Evolutionary conservation across 257 asterid genomes (phyloP).

Genomic region (Solanum paucissectum): DNA sequence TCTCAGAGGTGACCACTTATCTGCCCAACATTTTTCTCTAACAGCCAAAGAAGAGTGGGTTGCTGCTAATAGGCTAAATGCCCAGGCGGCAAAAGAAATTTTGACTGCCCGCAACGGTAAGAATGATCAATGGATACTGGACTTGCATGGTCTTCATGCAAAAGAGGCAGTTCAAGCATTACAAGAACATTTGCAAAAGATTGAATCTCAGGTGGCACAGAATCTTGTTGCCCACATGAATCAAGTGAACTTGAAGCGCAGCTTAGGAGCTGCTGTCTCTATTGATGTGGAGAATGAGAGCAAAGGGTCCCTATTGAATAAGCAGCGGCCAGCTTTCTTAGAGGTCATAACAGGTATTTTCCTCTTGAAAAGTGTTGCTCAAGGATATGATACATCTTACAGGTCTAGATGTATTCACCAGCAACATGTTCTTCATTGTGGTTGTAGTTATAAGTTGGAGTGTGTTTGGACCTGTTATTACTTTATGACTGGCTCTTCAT

Average conservation of each 20-base stretch:
- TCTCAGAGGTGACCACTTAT: constrained; percentile 61
- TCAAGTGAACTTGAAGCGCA: constrained; percentile 16
- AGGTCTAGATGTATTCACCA: not conserved
- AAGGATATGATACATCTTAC: not conserved
- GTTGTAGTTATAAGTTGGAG: not conserved
- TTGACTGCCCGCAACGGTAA: constrained; percentile 41
- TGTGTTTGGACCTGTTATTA: not conserved
- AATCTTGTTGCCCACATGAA: constrained; percentile 7
- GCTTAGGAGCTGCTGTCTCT: constrained; percentile 14
- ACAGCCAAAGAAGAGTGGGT: constrained; percentile 75
- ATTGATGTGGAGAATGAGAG: constrained; percentile 14
- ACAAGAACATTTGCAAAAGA: constrained; percentile 46
- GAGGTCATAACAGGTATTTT: constrained; percentile 86
- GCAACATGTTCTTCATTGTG: not conserved
- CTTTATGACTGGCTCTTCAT: not conserved
- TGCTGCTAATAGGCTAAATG: constrained; percentile 59
- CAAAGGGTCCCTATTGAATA: constrained; percentile 18
- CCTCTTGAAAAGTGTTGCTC: not conserved
- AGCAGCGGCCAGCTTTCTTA: constrained; percentile 36
- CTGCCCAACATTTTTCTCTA: constrained; percentile 48
- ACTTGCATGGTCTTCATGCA: constrained; percentile 94
- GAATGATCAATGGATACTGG: constrained; percentile 74
- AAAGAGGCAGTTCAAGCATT: constrained; percentile 81
- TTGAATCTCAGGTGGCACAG: constrained; percentile 37
- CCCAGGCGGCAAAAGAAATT: constrained; percentile 78